Conservation (phyloP, 768 basidiomycete species). For the Artomyces pyxidatus region DNA sequence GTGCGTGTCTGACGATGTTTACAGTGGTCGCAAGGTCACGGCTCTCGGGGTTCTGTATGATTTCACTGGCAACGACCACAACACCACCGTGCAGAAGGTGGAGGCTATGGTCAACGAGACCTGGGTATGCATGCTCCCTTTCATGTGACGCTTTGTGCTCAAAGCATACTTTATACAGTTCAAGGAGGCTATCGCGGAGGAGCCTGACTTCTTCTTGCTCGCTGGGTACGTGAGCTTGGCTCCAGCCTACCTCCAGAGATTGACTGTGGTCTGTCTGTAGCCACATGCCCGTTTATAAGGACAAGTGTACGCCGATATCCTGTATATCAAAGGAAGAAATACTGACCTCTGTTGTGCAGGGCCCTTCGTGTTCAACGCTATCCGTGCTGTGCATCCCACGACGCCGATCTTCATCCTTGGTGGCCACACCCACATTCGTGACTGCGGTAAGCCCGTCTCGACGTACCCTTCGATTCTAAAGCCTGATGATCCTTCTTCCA, state of each 20-base stretch:
- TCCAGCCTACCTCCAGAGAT: background rate
- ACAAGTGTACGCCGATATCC: constrained; percentile 59
- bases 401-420: constrained; percentile 83
- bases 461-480: no score
- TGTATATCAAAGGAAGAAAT: no score
- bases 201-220: constrained; percentile 78
- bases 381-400: constrained; percentile 62
- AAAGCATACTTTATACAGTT: constrained; percentile 39
- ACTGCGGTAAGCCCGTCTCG: constrained; percentile 63
- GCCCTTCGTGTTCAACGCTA: constrained; percentile 63
- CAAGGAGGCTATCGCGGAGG: constrained; percentile 63
- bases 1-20: constrained; percentile 16
- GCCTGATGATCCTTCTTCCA: no score
- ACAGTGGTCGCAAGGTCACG: constrained; percentile 62
- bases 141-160: background rate
- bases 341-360: constrained; percentile 31
- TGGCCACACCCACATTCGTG: constrained; percentile 73
- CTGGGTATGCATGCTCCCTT: constrained; percentile 45
- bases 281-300: constrained; percentile 74
- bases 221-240: constrained; percentile 39
- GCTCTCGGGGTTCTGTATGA: constrained; percentile 74
- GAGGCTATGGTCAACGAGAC: constrained; percentile 68
- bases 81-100: constrained; percentile 71
- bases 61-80: constrained; percentile 62
- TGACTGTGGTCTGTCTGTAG: constrained; percentile 25